Evolutionary conservation across 2,329 filamentous ascomycete species (phyloP), one percentile per base, ranked within the genome.

Genomic region (Cryphonectria naterciae): DNA sequence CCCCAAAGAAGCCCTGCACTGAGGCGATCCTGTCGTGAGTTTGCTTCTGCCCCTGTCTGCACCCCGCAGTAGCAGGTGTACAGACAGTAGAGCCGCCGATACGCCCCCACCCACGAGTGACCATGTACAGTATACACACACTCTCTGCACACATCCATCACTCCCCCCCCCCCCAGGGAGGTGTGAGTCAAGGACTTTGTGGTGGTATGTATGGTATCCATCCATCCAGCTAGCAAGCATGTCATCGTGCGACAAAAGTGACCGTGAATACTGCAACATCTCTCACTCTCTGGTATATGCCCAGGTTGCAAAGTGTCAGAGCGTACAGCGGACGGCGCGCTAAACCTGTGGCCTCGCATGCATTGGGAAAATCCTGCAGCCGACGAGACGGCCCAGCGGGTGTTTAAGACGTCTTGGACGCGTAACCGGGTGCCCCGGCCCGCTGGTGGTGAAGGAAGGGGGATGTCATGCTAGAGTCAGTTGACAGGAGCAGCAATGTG

Each of bases 41-140:
- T 58, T 17, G 56, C 28, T 28, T 43, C 28, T 39, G 43, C 70
- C 71, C 63, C 58, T 63, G 65, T 41, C 10, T 64, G 32, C 63
- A 63, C 71, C 69, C 71, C 71, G 70, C 68, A 68, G 60, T 68
- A 68, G 46, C 46, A 49, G 46, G 46, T 49, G 46, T 49, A 49
- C 46, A 11, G 37, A 39, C 37, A n/a, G 46, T 68, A 68, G 70
- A 72, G 71, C 71, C 71, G 71, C 66, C 71, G 63, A 71, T 65
- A 70, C 68, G 69, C 66, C 69, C 69, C 41, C 65, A 49, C 32
- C 65, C 54, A 35, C 15, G 54, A 58, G 54, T 35, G 25, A 32
- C 54, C 15, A 17, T 32, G n/a, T 56, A 56, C 25, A 25, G n/a
- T 56, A 54, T 25, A 49, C 46, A 39, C 37, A 39, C 37, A 37